Base-by-base conservation (phyloP, 441 rosid species). In the Gossypium gossypioides region DNA sequence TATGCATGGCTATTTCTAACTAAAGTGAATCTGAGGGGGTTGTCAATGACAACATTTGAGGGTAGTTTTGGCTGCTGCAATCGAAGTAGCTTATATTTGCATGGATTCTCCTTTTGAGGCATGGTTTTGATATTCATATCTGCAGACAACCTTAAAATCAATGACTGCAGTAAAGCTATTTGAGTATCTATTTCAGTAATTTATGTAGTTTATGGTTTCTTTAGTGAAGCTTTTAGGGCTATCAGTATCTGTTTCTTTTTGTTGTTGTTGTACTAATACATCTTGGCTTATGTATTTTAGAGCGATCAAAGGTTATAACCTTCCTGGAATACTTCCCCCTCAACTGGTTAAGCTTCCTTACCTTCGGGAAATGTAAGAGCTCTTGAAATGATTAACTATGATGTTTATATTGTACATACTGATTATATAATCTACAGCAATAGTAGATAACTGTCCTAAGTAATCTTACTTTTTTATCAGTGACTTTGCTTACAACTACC, bases 281-380 rank as follows among this genome's bases (percentile, higher is more conserved):
- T 13, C 24, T 16, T 15, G 32, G 4, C 19, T 63, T 21, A 68
- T 78, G 77, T 74, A 72, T 74, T 71, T 77, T 76, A 94, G 98
- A 67, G 40, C 18, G 61, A 84, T 91, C 74, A 90, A 94, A 81
- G 71, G 77, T 52, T 83, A 83, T 77, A 90, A 81, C 78, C 97
- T 94, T 79, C 87, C 93, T 6, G 98, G 98, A 77, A 78, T 71
- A 65, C 96, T 91, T 80, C 97, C 97, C 22, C 80, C 86, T 71
- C 85, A 91, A 71, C 74, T 91, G 60, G 76, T 68, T 37, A 81
- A 83, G 86, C 96, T 94, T 85, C 92, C 91, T 32, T 67, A 83
- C 58, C 95, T 91, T 67, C 79, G 62, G 72, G 72, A 83, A 74
- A 81, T 94, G 98, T 93, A 82, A 87, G 88, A 54, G 61, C 62